phyloP scores from a whole-genome alignment of 2,329 filamentous ascomycete genomes.

The Aspergillus novoparasiticus region DNA sequence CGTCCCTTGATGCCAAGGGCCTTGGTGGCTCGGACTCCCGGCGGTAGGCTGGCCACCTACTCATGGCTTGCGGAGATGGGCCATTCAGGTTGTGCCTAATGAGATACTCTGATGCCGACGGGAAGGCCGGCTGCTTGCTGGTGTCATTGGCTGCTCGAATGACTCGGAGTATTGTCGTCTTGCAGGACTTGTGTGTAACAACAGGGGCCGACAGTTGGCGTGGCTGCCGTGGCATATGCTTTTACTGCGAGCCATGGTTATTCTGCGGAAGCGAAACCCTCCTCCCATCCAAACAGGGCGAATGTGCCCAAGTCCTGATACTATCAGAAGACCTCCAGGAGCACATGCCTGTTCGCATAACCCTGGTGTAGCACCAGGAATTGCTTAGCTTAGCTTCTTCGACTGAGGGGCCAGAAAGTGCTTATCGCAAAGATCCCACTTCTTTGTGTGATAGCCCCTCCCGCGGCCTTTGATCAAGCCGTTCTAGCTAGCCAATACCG shows the following conservation, averaged over 20 bases:
- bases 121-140: neutral
- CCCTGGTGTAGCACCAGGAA: slow-evolving; percentile 6
- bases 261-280: neutral
- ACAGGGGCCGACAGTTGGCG: neutral
- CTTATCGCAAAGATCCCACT: slow-evolving; percentile 11
- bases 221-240: neutral
- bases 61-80: too few species aligned
- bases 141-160: neutral
- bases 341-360: slow-evolving; percentile 13
- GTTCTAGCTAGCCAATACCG: neutral
- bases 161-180: slow-evolving; percentile 12
- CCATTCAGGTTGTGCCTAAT: neutral
- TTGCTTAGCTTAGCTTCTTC: slow-evolving; percentile 2
- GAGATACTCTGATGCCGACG: slow-evolving; percentile 1
- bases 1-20: slow-evolving; percentile 12
- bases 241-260: neutral
- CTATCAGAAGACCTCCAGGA: slow-evolving; percentile 10
- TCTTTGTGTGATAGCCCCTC: neutral
- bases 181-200: slow-evolving; percentile 11
- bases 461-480: neutral
- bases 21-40: slow-evolving; percentile 13
- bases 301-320: slow-evolving; percentile 1
- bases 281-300: neutral
- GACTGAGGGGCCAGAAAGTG: neutral
- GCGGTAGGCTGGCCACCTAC: slow-evolving; percentile 10